phyloP scores from a whole-genome alignment of 1,139 yeast species.

The Chernovozyma sophiae-reginae region DNA sequence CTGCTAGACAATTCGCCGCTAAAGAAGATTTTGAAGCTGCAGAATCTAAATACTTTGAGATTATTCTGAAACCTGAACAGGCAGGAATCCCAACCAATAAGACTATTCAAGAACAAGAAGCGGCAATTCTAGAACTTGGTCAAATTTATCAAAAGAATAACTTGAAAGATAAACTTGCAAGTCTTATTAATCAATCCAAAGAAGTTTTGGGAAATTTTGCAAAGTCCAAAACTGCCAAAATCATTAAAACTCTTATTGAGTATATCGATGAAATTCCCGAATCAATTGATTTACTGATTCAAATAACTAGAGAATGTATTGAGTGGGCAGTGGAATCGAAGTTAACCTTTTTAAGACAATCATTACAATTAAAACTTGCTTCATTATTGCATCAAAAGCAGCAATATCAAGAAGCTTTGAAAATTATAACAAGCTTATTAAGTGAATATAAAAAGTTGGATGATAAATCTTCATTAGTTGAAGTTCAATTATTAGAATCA shows the following conservation, averaged over 20 bases:
- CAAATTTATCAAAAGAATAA: conserved; percentile 45
- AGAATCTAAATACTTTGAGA: conserved; percentile 49
- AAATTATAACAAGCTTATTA: conserved; percentile 66
- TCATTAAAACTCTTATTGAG: conserved; percentile 74
- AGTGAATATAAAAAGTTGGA: conserved; percentile 89
- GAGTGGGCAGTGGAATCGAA: conserved; percentile 85
- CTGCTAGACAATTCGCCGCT: conserved; percentile 55
- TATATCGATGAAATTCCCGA: conserved; percentile 66
- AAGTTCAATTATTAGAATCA: conserved; percentile 88
- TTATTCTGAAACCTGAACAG: conserved; percentile 29
- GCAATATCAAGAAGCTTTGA: conserved; percentile 66
- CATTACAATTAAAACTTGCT: conserved; percentile 79
- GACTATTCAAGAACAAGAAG: conserved; percentile 50
- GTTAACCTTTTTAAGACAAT: conserved; percentile 84
- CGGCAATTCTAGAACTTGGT: conserved; percentile 62
- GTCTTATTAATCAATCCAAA: conserved; percentile 68
- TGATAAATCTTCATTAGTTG: conserved; percentile 92
- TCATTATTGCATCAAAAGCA: conserved; percentile 66
- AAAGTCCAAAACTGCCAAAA: conserved; percentile 91
- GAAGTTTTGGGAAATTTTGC: conserved; percentile 72
- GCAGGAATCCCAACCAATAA: conserved; percentile 13
- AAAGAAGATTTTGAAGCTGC: conserved; percentile 50
- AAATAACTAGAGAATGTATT: conserved; percentile 72
- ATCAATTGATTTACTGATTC: conserved; percentile 68
- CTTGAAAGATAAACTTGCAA: conserved; percentile 49